Conservation (phyloP, 805 yeast species). For the Ogataea dorogensis region DNA sequence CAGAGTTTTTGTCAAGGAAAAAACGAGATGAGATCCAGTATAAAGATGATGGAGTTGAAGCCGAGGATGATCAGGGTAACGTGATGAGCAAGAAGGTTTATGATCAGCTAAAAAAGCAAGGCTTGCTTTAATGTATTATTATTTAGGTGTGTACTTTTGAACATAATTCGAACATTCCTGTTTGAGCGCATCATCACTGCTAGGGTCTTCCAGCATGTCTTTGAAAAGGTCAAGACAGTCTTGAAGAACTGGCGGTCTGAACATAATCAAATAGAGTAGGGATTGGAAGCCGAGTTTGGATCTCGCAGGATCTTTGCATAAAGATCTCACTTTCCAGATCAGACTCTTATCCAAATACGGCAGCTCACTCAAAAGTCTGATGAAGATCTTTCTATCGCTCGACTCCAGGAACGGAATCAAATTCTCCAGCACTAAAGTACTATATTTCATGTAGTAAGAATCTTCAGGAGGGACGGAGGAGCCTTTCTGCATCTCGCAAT, state of each 20-base stretch:
- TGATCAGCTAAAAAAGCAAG: slow-evolving; percentile 84
- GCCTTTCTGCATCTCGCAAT: slow-evolving; percentile 51
- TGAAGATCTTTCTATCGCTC: slow-evolving; percentile 73
- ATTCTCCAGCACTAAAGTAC: slow-evolving; percentile 68
- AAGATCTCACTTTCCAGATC: slow-evolving; percentile 62
- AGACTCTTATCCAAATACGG: slow-evolving; percentile 69
- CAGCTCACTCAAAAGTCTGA: slow-evolving; percentile 81
- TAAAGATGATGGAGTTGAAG: slow-evolving; percentile 62
- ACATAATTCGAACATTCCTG: slow-evolving; percentile 46
- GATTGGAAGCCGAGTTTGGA: slow-evolving; percentile 78
- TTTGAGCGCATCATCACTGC: slow-evolving; percentile 46
- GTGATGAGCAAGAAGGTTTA: slow-evolving; percentile 84
- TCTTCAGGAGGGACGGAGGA: slow-evolving; percentile 21
- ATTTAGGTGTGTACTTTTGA: slow-evolving; percentile 42
- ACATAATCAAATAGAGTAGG: slow-evolving; percentile 79
- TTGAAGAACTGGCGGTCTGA: slow-evolving; percentile 78
- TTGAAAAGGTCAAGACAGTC: slow-evolving; percentile 49
- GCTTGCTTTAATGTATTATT: slow-evolving; percentile 49
- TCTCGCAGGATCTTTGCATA: slow-evolving; percentile 85
- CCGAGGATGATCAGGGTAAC: slow-evolving; percentile 91
- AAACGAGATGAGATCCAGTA: slow-evolving; percentile 38
- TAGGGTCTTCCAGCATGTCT: slow-evolving; percentile 42
- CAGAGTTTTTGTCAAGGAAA: slow-evolving; percentile 45
- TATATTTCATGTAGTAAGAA: slow-evolving; percentile 60
- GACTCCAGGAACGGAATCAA: slow-evolving; percentile 83